Evolutionary conservation across 2,329 filamentous ascomycete species (phyloP).

Genomic region (Fusarium algeriense): DNA sequence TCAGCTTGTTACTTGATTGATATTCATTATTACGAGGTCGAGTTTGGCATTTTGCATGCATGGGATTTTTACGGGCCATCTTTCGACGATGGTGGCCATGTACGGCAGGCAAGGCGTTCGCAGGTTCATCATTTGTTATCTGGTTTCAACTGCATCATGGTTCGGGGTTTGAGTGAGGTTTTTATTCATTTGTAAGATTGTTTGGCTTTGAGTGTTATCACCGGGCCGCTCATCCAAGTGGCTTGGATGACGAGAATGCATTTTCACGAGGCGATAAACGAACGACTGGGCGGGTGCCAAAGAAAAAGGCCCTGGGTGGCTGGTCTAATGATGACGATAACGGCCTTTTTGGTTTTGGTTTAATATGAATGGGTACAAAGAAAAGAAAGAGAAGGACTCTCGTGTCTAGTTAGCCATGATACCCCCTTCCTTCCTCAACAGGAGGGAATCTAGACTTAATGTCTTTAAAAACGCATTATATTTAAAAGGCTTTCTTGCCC

Average conservation of each 20-base stretch:
- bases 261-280: conserved; percentile 32
- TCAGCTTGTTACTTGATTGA: neutral
- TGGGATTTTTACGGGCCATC: conserved; percentile 31
- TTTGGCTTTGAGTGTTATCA: conserved; percentile 47
- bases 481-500: neutral
- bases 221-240: conserved; percentile 30
- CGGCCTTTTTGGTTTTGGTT: conserved; percentile 30
- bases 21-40: conserved; percentile 12
- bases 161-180: conserved; percentile 15
- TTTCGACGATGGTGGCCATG: conserved; percentile 27
- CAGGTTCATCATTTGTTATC: conserved; percentile 14
- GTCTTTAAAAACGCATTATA: conserved; percentile 37
- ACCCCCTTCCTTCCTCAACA: conserved; percentile 17
- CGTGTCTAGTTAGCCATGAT: conserved; percentile 34
- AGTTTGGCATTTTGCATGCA: conserved; percentile 29
- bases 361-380: conserved; percentile 37
- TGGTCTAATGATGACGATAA: conserved; percentile 42
- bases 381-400: conserved; percentile 34
- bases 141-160: conserved; percentile 20
- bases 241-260: conserved; percentile 35
- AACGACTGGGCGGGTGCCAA: conserved; percentile 23
- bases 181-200: conserved; percentile 36
- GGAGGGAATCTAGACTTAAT: conserved; percentile 41
- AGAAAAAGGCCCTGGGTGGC: conserved; percentile 25
- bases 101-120: conserved; percentile 44